phyloP scores from a whole-genome alignment of 148 eudicot species.

The Chenopodium album region DNA sequence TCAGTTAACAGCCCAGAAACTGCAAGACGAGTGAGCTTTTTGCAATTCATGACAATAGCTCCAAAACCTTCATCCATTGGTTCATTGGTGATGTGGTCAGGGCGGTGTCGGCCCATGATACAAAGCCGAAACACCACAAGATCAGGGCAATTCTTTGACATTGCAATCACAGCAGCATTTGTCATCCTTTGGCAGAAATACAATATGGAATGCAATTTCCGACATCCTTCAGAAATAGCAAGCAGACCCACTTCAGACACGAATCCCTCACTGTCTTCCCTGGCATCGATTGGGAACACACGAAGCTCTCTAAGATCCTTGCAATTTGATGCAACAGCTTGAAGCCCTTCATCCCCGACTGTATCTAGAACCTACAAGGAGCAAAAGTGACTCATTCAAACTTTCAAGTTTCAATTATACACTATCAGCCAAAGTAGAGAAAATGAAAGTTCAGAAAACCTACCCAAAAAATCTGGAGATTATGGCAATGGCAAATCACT shows the following conservation, averaged over 20 bases:
- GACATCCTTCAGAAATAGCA: conserved; percentile 80
- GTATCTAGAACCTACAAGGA: conserved; percentile 68
- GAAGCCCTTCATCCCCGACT: conserved; percentile 76
- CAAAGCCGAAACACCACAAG: conserved; percentile 83
- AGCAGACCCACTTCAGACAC: conserved; percentile 80
- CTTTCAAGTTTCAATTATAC: background rate
- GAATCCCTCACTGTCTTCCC: conserved; percentile 65
- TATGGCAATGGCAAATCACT: conserved; percentile 63
- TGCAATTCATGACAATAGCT: conserved; percentile 86
- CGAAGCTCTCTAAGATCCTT: conserved; percentile 78
- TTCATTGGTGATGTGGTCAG: conserved; percentile 62
- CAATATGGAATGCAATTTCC: conserved; percentile 59
- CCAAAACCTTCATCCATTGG: conserved; percentile 96
- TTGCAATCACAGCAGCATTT: conserved; percentile 73
- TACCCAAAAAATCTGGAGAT: conserved; percentile 75
- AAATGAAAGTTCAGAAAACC: conserved; percentile 3
- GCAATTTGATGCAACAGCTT: conserved; percentile 74
- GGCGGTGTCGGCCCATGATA: conserved; percentile 73
- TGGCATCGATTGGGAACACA: conserved; percentile 72
- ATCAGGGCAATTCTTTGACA: conserved; percentile 79
- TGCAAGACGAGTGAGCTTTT: conserved; percentile 79
- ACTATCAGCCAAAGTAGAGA: background rate
- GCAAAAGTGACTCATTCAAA: conserved; percentile 4
- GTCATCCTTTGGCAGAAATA: conserved; percentile 92
- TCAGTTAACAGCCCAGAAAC: conserved; percentile 78